A percentile compares a stretch with the other conserved stretches of the same genome.
Conservation (phyloP, 2,329 filamentous ascomycete species). For the Neoscytalidium dimidiatum region DNA sequence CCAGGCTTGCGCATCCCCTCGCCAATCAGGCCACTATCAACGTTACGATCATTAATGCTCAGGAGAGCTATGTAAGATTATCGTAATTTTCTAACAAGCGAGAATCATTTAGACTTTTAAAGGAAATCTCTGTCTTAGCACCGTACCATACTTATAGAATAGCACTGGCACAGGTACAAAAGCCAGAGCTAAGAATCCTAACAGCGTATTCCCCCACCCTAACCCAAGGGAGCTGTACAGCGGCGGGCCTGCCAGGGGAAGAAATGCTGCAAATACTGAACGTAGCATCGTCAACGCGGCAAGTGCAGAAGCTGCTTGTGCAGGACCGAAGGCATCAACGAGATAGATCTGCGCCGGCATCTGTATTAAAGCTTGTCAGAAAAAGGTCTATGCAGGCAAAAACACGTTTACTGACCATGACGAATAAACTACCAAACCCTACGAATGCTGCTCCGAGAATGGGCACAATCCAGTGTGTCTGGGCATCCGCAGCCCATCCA, state of each 20-base stretch:
- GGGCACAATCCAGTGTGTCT: background rate
- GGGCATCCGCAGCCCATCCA: constrained; percentile 24
- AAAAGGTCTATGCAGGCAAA: background rate
- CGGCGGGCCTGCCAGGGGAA: constrained; percentile 58
- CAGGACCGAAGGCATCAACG: constrained; percentile 60
- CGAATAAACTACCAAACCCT: background rate
- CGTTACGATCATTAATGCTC: too few species aligned
- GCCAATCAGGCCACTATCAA: too few species aligned
- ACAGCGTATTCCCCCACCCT: constrained; percentile 60
- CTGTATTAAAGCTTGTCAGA: constrained; percentile 12
- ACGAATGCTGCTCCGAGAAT: background rate
- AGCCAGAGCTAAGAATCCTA: constrained; percentile 54
- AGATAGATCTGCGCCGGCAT: constrained; percentile 58
- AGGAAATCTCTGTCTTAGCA: constrained; percentile 40
- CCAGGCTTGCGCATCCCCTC: too few species aligned
- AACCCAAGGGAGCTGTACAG: constrained; percentile 64
- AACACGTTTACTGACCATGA: background rate
- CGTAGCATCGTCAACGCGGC: constrained; percentile 64
- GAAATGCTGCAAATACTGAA: constrained; percentile 55
- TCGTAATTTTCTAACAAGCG: too few species aligned
- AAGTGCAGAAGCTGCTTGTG: constrained; percentile 57
- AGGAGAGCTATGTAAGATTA: too few species aligned
- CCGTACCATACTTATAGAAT: constrained; percentile 68
- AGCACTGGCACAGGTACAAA: constrained; percentile 58
- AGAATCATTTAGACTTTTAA: background rate